Conservation (phyloP, 352 stramenopile genomes). For the Paralagenidium karlingii region DNA sequence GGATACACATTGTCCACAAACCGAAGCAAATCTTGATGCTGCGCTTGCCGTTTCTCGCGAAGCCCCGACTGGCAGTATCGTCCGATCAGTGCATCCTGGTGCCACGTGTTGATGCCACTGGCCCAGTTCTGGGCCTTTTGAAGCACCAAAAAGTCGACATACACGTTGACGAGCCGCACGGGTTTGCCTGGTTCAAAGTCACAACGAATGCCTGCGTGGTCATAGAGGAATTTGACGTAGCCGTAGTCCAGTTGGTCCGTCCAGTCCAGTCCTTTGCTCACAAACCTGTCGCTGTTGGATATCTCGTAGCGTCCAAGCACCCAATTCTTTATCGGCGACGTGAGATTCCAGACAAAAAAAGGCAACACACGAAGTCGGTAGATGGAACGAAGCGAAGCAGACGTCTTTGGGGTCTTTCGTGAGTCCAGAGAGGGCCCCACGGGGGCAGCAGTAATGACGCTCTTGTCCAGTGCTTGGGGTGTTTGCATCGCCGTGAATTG, state of each 20-base stretch:
- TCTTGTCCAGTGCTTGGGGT: no score
- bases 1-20: background rate
- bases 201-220: background rate
- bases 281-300: background rate
- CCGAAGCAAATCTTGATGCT: background rate
- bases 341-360: slow-evolving; percentile 4
- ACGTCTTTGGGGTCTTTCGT: no score
- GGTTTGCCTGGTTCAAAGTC: background rate
- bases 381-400: no score
- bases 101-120: background rate
- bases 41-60: background rate
- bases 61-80: slow-evolving; percentile 3
- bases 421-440: no score
- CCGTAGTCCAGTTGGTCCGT: background rate
- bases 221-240: slow-evolving; percentile 4
- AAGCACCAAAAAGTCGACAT: slow-evolving; percentile 2
- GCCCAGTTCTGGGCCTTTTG: background rate
- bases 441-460: no score
- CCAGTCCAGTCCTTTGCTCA: slow-evolving; percentile 1
- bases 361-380: no score
- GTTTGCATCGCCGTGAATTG: no score
- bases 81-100: slow-evolving; percentile 1
- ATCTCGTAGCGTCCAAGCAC: slow-evolving; percentile 1
- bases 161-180: slow-evolving; percentile 2
- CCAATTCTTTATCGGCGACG: slow-evolving; percentile 4